Evolutionary conservation across 1,284 basidiomycete species (phyloP), one percentile per base, ranked within the genome.

Genomic region (Tilletia horrida): DNA sequence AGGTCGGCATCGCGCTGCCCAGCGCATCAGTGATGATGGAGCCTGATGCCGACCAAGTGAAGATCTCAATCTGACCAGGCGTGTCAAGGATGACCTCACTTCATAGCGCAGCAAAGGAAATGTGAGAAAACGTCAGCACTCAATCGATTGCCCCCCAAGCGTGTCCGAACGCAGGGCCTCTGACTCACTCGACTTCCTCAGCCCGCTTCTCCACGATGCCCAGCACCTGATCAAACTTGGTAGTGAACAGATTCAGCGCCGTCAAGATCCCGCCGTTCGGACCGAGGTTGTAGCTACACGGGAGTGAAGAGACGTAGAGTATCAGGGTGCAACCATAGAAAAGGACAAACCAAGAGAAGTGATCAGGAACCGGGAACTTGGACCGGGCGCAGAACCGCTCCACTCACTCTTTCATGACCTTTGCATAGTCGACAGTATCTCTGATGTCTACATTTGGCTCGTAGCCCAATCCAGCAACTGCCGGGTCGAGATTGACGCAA

Each of bases 61-160:
- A 99, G 78, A 98, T 98, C 83, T 99, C 96, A 77, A 99, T 99
- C 83, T 99, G 96, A 6, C 96, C 96, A 1, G 96, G 96, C 0
- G 96, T 99, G 79, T 99, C 96, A 42, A 98, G 85, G 52, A 99
- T 89, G 67, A 98, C 88, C 84, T 97, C 71, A 50, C 63, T 67
- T 40, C 11, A 11, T 11, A 40, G 11, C 35, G 23, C 50, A 48
- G 47, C 61, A n/a, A 42, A 44, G 50, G 35, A 50, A 29, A 52
- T 6, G 6, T 3, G 2, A 14, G 48, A 45, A 63, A 4, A 16
- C 9, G 16, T 50, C 42, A 63, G 57, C 11, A 40, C 11, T 6
- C 35, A 40, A 40, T 45, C 35, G 4, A 40, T 11, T 6, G 35
- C 6, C 35, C 35, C 4, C 11, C 11, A 11, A 40, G 35, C 35